Percentiles rank a stretch among this genome's conserved stretches.
These are phyloP conservation scores for Pseudogymnoascus sp. DNA, from an alignment of 2,329 filamentous ascomycete genomes.

Conservation along the genomic window DNA sequence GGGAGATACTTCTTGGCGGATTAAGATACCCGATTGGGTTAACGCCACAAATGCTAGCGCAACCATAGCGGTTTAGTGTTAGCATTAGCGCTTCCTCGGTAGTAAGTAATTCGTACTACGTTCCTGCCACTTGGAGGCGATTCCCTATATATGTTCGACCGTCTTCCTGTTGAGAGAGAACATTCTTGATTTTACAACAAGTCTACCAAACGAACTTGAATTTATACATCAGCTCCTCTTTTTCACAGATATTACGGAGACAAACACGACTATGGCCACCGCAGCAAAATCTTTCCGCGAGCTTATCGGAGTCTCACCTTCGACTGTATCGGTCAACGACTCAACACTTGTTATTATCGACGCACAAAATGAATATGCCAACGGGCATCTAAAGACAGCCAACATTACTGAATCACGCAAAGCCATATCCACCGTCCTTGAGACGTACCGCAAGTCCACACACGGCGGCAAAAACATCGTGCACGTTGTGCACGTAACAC, in stretches of 20 bases:
- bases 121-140: not conserved
- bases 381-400: conserved; percentile 46
- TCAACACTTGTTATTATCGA: conserved; percentile 61
- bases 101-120: not conserved
- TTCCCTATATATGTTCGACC: not conserved
- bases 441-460: conserved; percentile 48
- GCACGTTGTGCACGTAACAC: conserved; percentile 51
- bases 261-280: not conserved
- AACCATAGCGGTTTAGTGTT: not conserved
- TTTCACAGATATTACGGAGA: not conserved
- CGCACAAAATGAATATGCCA: conserved; percentile 57
- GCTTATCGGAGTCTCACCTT: conserved; percentile 44
- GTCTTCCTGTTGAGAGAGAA: not conserved
- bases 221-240: not conserved
- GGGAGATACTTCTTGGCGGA: not conserved
- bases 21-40: not conserved
- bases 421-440: conserved; percentile 48
- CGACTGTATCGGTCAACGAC: conserved; percentile 49
- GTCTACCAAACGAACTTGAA: not conserved
- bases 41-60: not conserved
- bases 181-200: not conserved
- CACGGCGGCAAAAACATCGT: conserved; percentile 35
- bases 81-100: not conserved
- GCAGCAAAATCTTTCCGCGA: conserved; percentile 23
- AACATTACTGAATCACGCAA: conserved; percentile 47